Evolutionary conservation across 2,329 filamentous ascomycete species (phyloP), one percentile per base, ranked within the genome.

Genomic region (Sclerotinia nivalis): DNA sequence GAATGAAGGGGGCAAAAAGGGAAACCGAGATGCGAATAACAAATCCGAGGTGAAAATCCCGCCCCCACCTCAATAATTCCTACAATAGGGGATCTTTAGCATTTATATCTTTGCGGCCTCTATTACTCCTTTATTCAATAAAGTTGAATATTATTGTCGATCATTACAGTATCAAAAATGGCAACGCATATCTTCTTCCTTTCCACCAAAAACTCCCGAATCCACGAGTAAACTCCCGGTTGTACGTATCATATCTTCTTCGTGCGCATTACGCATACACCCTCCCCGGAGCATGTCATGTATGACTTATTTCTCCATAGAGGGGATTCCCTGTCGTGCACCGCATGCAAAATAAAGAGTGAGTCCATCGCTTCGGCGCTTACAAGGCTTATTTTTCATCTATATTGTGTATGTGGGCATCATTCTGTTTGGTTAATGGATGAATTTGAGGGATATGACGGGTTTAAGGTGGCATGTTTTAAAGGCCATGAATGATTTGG

Each of bases 291-390:
- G 40, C 40, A 43, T 43, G 13, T 15, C 40, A 43, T 43, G 43
- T n/a, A 22, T 31, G 28, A 61, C 28, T 47, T 54, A 34, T 31
- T 34, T 45, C 40, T 58, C 49, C 49, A 43, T 43, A 47, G 47
- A 66, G 50, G 49, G n/a, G 49, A 15, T 58, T 31, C 49, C 62
- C 25, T 66, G 62, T 66, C 43, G 13, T 47, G 40, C 59, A 61
- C 59, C 40, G n/a, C 25, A 47, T 45, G 12, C 28, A n/a, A 40
- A 61, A 28, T 28, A 3, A 13, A 31, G 31, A n/a, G 12, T 12
- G 49, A 66, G 25, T n/a, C n/a, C 31, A 66, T 66, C 64, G 64
- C 65, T 67, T 67, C 72, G 72, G 70, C 72, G 72, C 72, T 72
- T 72, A 64, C 65, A 72, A 68, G 70, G 69, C 71, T 67, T 58